These are phyloP conservation scores for Penicillium capsulatum DNA, from an alignment of 2,329 filamentous ascomycete species.

Conservation along the genomic window DNA sequence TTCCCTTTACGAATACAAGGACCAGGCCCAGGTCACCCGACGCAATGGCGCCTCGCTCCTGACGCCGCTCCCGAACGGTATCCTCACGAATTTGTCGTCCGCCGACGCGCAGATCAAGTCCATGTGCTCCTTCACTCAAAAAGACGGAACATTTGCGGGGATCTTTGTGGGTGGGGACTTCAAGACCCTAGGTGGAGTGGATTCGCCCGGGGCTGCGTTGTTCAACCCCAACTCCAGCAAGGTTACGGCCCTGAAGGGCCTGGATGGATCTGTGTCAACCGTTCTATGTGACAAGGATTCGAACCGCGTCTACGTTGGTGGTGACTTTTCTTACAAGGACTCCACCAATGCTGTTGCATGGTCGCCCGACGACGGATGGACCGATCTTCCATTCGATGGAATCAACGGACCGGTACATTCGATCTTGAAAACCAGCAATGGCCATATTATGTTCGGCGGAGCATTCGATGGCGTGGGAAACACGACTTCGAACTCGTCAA, in stretches of 20 bases:
- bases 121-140: slow-evolving; percentile 74
- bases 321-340: slow-evolving; percentile 72
- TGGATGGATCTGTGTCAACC: slow-evolving; percentile 76
- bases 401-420: slow-evolving; percentile 90
- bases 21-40: slow-evolving; percentile 60
- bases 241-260: slow-evolving; percentile 70
- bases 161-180: slow-evolving; percentile 93
- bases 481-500: slow-evolving; percentile 52
- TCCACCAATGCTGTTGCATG: slow-evolving; percentile 89
- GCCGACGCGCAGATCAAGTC: slow-evolving; percentile 81
- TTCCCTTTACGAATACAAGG: slow-evolving; percentile 80
- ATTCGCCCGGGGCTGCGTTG: slow-evolving; percentile 74
- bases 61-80: slow-evolving; percentile 77
- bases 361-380: slow-evolving; percentile 65
- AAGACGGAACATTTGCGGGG: slow-evolving; percentile 63
- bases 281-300: slow-evolving; percentile 75
- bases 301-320: slow-evolving; percentile 84
- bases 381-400: slow-evolving; percentile 80
- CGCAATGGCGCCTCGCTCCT: slow-evolving; percentile 78
- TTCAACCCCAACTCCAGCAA: slow-evolving; percentile 69
- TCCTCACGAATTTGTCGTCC: slow-evolving; percentile 67
- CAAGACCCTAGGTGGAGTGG: slow-evolving; percentile 73
- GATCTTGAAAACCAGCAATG: slow-evolving; percentile 73
- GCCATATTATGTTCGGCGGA: slow-evolving; percentile 88
- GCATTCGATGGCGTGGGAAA: slow-evolving; percentile 86